Evolutionary conservation across 805 yeast genomes (phyloP), one percentile per base, ranked within the genome.

Genomic region (Torulaspora delbrueckii): DNA sequence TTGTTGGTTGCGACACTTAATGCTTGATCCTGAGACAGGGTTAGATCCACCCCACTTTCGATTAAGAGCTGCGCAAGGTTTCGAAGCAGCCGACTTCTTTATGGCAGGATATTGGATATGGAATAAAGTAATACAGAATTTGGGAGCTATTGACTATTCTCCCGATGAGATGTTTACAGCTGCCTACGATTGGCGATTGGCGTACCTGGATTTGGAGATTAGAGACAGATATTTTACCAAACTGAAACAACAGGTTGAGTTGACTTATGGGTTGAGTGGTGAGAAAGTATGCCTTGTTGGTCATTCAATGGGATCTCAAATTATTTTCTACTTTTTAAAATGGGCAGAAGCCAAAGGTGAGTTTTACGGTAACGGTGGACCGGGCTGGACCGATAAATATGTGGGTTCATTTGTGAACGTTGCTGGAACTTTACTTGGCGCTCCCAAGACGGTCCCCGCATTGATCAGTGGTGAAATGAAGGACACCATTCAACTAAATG

Each of bases 31-130:
- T 0, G 81, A 79, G 46, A 93, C 98, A 0, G 99, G 99, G 0
- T 69, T 93, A 22, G 99, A 93, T 63, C 99, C 99, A 0, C 84
- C 85, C 1, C 77, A 85, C 43, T 76, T 86, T 55, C 84, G 75
- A 55, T 62, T 93, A 22, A 72, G 99, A 46, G 95, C 98, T 0
- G 91, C 96, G 0, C 96, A 86, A 63, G 99, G 99, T 0, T 86
- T 93, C 63, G 97, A 90, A 57, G 93, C 96, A 1, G 93, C 96
- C 0, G 99, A 93, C 67, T 93, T 88, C 66, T 93, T 93, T 59
- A 81, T 93, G 66, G 86, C 97, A 3, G 99, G 99, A 0, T 93
- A 93, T 65, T 93, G 99, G 99, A 87, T 93, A 58, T 93, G 99
- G 99, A 88, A 87, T 63, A 93, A 93, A 63, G 79, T 93, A 42